Percentiles rank a stretch among this genome's conserved stretches.
Evolutionary conservation across 139 green algal genomes (phyloP).

Genomic region (Chlorella sp.): DNA sequence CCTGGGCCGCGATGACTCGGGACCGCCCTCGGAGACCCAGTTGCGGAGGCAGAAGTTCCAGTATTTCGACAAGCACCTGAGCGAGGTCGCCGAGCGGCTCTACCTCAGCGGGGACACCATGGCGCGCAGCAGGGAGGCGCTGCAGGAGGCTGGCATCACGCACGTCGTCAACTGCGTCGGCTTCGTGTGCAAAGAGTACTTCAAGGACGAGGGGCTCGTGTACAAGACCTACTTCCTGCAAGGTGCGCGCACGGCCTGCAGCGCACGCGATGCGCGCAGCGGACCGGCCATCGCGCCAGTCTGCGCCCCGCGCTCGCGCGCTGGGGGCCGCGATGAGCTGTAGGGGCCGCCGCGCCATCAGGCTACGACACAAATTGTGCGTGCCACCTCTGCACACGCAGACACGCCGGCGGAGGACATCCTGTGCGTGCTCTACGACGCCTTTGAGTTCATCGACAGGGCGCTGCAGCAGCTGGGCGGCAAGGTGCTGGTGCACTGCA

Average conservation of each 20-base stretch:
- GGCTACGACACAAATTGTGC: no score
- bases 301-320: no score
- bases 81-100: conserved; percentile 62
- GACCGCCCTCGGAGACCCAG: conserved; percentile 53
- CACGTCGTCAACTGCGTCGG: conserved; percentile 97
- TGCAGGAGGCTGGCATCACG: conserved; percentile 73
- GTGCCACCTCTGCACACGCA: no score
- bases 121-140: conserved; percentile 61
- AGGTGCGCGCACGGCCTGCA: conserved; percentile 52
- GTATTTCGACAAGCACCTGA: conserved; percentile 69
- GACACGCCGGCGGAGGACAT: conserved; percentile 91
- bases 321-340: no score
- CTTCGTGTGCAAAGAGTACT: conserved; percentile 84
- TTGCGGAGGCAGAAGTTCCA: conserved; percentile 63
- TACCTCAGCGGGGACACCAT: conserved; percentile 83
- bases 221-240: conserved; percentile 91
- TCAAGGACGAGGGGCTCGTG: conserved; percentile 65
- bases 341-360: no score
- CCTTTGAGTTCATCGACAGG: conserved; percentile 92
- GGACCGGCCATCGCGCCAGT: no score
- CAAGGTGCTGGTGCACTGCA: conserved; percentile 63
- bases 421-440: conserved; percentile 83
- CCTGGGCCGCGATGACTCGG: conserved; percentile 48
- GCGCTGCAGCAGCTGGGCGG: conserved; percentile 38
- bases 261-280: no score